These are phyloP conservation scores for Plenodomus tracheiphilus DNA, from an alignment of 2,329 filamentous ascomycete species.

Conservation along the genomic window DNA sequence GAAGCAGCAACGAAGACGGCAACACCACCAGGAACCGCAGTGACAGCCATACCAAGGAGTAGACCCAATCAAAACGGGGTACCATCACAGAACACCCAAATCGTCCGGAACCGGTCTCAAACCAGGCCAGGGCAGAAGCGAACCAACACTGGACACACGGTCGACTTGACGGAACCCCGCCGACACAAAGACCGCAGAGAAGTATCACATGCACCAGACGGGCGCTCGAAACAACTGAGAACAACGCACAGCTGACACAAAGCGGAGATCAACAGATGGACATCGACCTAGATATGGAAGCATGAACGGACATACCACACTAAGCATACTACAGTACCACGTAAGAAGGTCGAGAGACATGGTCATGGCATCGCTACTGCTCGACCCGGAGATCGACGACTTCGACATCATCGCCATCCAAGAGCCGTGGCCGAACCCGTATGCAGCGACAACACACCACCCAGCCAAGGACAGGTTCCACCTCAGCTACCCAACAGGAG, in stretches of 20 bases:
- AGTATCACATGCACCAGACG: constrained; percentile 6
- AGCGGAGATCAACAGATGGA: constrained; percentile 10
- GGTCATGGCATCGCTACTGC: constrained; percentile 25
- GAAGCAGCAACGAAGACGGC: too few species aligned
- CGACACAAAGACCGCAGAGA: too few species aligned
- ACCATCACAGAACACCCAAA: too few species aligned
- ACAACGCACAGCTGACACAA: constrained; percentile 4
- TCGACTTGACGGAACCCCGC: too few species aligned
- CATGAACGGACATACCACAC: constrained; percentile 13
- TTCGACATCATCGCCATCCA: constrained; percentile 27
- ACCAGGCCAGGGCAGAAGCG: too few species aligned
- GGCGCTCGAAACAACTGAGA: constrained; percentile 7
- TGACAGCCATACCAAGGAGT: too few species aligned
- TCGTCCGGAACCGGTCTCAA: too few species aligned
- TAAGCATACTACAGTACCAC: constrained; percentile 28
- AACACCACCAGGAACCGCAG: too few species aligned
- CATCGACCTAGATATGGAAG: constrained; percentile 9
- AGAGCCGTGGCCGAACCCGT: too few species aligned
- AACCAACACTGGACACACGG: too few species aligned
- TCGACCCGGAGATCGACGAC: constrained; percentile 18
- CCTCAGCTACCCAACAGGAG: constrained; percentile 20
- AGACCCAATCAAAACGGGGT: too few species aligned
- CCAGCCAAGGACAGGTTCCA: constrained; percentile 21
- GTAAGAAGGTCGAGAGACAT: constrained; percentile 20
- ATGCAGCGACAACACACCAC: constrained; percentile 30